Conservation (phyloP, 352 stramenopile species). For the Pythium periplocum region DNA sequence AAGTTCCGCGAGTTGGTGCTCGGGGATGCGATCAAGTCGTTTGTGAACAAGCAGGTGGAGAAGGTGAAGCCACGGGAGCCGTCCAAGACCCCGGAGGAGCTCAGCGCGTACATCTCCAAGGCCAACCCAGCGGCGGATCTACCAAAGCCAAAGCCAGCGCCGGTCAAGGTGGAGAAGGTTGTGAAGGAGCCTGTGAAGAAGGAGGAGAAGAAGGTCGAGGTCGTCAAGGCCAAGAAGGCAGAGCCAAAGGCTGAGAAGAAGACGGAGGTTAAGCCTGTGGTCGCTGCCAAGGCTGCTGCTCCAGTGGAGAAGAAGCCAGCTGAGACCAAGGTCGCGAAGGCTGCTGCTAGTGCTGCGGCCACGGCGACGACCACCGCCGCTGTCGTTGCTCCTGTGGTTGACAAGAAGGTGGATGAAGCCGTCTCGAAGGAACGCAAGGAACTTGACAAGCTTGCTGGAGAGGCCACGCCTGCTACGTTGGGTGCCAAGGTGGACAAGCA, state of each 20-base stretch:
- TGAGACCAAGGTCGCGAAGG: constrained; percentile 11
- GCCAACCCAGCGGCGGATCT: constrained; percentile 19
- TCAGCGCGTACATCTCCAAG: constrained; percentile 46
- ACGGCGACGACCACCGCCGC: constrained; percentile 15
- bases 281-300: constrained; percentile 10
- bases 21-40: constrained; percentile 18
- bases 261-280: constrained; percentile 7
- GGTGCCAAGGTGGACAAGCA: constrained; percentile 49
- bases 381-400: constrained; percentile 23
- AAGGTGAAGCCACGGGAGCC: constrained; percentile 19
- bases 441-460: constrained; percentile 45
- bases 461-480: constrained; percentile 43
- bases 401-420: constrained; percentile 61
- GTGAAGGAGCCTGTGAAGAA: constrained; percentile 16
- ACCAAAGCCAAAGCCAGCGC: constrained; percentile 15
- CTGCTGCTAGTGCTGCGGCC: constrained; percentile 4
- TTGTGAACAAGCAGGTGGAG: constrained; percentile 3
- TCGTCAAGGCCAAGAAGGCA: constrained; percentile 13
- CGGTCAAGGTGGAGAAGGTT: constrained; percentile 15
- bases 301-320: constrained; percentile 24
- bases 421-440: constrained; percentile 54
- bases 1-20: constrained; percentile 75
- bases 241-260: constrained; percentile 12
- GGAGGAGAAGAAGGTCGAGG: constrained; percentile 7
- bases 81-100: constrained; percentile 32